Evolutionary conservation across 2,329 filamentous ascomycete species (phyloP).

Genomic region (Alternaria longipes): DNA sequence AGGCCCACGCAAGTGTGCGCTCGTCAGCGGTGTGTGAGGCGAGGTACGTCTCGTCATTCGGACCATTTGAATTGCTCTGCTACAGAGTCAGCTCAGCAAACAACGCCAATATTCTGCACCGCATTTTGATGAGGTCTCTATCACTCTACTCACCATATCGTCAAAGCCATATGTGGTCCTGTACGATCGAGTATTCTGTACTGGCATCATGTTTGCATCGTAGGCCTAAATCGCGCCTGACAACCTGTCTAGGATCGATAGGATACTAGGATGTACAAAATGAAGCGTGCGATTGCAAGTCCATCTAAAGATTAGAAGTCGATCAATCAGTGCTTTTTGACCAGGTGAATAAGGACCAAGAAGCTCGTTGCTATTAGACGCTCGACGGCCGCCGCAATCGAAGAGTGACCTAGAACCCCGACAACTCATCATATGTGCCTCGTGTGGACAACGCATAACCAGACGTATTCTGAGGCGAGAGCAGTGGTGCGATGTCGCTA

Average conservation of each 20-base stretch:
- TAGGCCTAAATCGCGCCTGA: not conserved
- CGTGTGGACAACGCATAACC: not conserved
- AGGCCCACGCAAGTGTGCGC: not conserved
- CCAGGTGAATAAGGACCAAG: not conserved
- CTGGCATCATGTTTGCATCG: not conserved
- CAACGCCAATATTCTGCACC: not conserved
- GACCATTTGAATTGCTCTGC: not conserved
- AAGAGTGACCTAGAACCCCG: not conserved
- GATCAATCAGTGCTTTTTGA: not conserved
- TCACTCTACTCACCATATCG: not conserved
- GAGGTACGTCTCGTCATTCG: not conserved
- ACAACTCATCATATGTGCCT: not conserved
- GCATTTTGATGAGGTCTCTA: too few relatives aligned
- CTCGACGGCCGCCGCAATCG: not conserved
- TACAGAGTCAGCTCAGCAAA: not conserved
- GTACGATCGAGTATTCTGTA: not conserved
- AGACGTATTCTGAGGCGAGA: not conserved
- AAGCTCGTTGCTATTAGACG: not conserved
- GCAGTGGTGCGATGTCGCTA: not conserved
- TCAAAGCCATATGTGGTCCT: not conserved
- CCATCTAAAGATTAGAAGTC: not conserved
- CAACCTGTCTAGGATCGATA: not conserved
- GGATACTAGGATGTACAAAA: not conserved
- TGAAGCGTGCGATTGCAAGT: not conserved
- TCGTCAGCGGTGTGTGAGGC: not conserved